Evolutionary conservation across 139 green algal genomes (phyloP).

Genomic region (Chlamydomonas eustigma): DNA sequence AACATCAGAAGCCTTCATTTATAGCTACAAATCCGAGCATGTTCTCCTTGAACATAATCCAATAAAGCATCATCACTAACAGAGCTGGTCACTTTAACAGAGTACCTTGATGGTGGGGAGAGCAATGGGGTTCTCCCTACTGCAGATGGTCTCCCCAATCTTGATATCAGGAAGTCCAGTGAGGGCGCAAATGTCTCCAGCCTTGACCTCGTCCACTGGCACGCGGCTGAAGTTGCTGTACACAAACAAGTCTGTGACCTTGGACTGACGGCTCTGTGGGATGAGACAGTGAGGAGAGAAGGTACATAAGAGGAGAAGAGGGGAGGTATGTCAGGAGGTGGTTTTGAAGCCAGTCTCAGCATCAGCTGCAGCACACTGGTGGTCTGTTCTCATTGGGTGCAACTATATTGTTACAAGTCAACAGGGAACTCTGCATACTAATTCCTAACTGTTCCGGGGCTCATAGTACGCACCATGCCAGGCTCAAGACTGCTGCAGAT

Average conservation of each 20-base stretch:
- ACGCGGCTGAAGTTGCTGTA: constrained; percentile 90
- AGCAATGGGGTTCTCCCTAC: constrained; percentile 46
- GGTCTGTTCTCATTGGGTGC: too few relatives aligned
- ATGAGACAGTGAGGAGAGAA: too few relatives aligned
- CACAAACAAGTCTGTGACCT: constrained; percentile 91
- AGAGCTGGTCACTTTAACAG: too few relatives aligned
- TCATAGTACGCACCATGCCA: constrained; percentile 18
- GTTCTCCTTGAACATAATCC: too few relatives aligned
- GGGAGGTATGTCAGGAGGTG: not conserved
- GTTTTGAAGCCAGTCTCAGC: too few relatives aligned
- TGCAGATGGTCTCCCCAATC: constrained; percentile 95
- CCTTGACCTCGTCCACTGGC: constrained; percentile 65
- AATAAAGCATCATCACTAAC: too few relatives aligned
- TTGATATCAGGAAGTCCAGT: constrained; percentile 65
- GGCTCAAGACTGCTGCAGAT: constrained; percentile 32
- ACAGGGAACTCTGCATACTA: too few relatives aligned
- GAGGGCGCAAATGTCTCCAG: constrained; percentile 92
- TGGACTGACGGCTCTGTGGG: constrained; percentile 31
- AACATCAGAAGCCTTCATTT: too few relatives aligned
- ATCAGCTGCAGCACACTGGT: too few relatives aligned
- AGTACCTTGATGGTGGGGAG: constrained; percentile 86
- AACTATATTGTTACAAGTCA: too few relatives aligned
- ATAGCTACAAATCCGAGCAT: too few relatives aligned
- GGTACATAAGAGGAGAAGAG: not conserved
- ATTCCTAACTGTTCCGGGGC: too few relatives aligned